Base-by-base conservation (phyloP, 2,329 filamentous ascomycete species). In the Pseudogymnoascus sp. region DNA sequence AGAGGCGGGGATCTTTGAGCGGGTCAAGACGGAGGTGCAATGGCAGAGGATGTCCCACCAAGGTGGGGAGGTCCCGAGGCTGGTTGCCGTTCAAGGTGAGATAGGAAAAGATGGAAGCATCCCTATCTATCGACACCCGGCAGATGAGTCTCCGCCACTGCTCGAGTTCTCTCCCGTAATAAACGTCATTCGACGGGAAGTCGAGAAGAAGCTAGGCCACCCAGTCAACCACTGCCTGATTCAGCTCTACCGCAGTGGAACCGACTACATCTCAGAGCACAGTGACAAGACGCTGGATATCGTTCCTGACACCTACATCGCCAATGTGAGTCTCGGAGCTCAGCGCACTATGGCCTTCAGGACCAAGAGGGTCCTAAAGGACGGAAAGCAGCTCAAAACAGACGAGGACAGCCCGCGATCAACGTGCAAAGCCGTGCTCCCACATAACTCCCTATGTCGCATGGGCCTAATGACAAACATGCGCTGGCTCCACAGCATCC, bases 201-300 rank as follows among this genome's bases (percentile, higher is more conserved):
- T 91, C 0, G 91, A 96, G 73, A 80, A 82, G 63, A 78, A 84
- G 15, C 81, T 96, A 1, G 88, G 90, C 0, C 95, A 97, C 70
- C 78, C 84, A 0, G 77, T 99, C 44, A 99, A 99, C 71, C 95
- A 99, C 73, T 93, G 88, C 1, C 78, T 99, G 59, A 96, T 99
- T 53, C 95, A 99, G 72, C 84, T 92, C 64, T 99, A 99, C 72
- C 90, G 95, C n/a, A 83, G 83, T 68, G 91, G 93, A 2, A 86
- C 85, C 59, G 95, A 99, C 75, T 91, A 91, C 73, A 99, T 99
- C 66, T 95, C 91, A 0, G 95, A 99, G 73, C 95, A 99, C 72
- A 96, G 91, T 40, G 95, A 99, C 74, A 99, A 99, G 77, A 96
- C 93, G 0, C 80, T 99, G 23, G 95, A 99, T 73, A 95, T 99